Evolutionary conservation across 2,329 filamentous ascomycete genomes (phyloP).

Genomic region (Neofusicoccum ribis): DNA sequence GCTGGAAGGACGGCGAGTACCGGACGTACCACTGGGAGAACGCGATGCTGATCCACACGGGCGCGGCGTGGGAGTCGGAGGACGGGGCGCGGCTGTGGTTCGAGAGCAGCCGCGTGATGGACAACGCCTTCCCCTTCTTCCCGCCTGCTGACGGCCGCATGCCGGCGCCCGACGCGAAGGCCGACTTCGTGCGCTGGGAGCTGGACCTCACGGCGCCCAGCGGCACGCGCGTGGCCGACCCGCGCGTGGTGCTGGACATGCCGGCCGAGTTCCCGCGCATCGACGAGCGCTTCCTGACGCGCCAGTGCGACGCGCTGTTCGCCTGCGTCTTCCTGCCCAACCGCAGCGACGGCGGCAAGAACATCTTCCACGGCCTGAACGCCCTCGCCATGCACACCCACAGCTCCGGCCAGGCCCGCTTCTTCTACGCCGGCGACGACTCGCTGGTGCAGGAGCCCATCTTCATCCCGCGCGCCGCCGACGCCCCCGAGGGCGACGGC

Average conservation of each 20-base stretch:
- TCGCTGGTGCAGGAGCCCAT: constrained; percentile 53
- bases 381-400: constrained; percentile 21
- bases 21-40: constrained; percentile 24
- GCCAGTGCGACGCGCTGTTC: constrained; percentile 33
- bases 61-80: constrained; percentile 37
- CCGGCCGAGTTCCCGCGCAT: constrained; percentile 43
- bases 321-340: constrained; percentile 32
- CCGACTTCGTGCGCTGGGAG: constrained; percentile 39
- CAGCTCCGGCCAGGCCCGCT: constrained; percentile 26
- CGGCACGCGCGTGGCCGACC: constrained; percentile 28
- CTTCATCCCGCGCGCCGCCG: constrained; percentile 48
- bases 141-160: constrained; percentile 30
- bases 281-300: constrained; percentile 42
- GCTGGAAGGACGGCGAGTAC: constrained; percentile 22
- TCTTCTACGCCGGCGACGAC: constrained; percentile 31
- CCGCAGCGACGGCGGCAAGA: constrained; percentile 25
- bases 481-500: constrained; percentile 49
- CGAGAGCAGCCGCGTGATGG: constrained; percentile 33
- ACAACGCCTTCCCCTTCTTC: constrained; percentile 39
- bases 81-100: constrained; percentile 29
- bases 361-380: constrained; percentile 24
- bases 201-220: constrained; percentile 32
- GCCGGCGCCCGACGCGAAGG: constrained; percentile 33
- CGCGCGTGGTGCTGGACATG: constrained; percentile 33
- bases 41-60: constrained; percentile 39